Conservation (phyloP, 2,329 filamentous ascomycete genomes). For the Beauveria brongniartii region DNA sequence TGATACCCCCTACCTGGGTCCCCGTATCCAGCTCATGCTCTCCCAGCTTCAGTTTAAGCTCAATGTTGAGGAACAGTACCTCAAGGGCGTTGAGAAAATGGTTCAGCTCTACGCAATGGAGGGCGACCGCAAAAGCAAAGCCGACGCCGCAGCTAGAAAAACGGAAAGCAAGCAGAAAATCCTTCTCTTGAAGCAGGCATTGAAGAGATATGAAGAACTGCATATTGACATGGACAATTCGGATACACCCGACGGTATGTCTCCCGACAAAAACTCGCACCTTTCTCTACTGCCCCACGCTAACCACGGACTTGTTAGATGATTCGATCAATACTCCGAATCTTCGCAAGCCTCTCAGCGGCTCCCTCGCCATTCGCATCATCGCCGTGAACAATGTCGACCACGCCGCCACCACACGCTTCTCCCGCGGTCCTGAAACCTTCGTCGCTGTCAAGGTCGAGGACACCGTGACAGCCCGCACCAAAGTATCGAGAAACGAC, state of each 20-base stretch:
- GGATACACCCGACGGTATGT: conserved; percentile 72
- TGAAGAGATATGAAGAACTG: conserved; percentile 94
- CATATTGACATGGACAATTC: conserved; percentile 84
- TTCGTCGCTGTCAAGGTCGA: conserved; percentile 96
- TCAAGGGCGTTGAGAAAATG: conserved; percentile 99
- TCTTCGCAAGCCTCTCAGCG: conserved; percentile 89
- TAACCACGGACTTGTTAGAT: conserved; percentile 45
- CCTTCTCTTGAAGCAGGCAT: conserved; percentile 83
- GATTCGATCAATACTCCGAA: conserved; percentile 95
- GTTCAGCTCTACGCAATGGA: conserved; percentile 95
- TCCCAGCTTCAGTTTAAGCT: conserved; percentile 98
- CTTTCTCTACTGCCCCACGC: conserved; percentile 20
- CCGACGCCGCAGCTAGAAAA: conserved; percentile 80
- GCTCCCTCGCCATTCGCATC: conserved; percentile 78
- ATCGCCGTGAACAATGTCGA: conserved; percentile 90
- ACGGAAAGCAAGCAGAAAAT: conserved; percentile 99
- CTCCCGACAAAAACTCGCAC: background rate
- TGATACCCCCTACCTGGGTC: conserved; percentile 89
- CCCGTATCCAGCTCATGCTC: conserved; percentile 97
- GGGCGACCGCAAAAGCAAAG: conserved; percentile 89
- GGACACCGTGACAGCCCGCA: conserved; percentile 83
- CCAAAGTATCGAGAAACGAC: conserved; percentile 76
- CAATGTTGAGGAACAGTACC: conserved; percentile 97
- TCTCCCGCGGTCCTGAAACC: conserved; percentile 86
- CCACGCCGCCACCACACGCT: conserved; percentile 75